Percentiles rank a stretch among this genome's conserved stretches.
Conservation (phyloP, 108 stramenopile genomes). For the Bacterosira constricta region DNA sequence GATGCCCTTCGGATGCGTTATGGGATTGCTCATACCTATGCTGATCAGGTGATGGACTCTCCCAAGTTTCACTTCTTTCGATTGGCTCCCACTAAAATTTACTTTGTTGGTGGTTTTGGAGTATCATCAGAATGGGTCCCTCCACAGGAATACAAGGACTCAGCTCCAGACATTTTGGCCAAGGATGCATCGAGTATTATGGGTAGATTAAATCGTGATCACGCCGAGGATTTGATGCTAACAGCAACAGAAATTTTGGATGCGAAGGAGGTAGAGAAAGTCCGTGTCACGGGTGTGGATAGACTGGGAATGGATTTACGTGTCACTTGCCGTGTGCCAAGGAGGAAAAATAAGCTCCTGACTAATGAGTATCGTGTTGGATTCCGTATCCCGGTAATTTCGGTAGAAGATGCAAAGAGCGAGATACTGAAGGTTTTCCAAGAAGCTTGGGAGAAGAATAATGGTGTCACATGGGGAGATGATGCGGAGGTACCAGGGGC, state of each 20-base stretch:
- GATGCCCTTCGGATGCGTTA: slow-evolving; percentile 90
- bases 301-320: slow-evolving; percentile 96
- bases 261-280: slow-evolving; percentile 63
- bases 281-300: slow-evolving; percentile 91
- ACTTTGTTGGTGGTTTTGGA: slow-evolving; percentile 97
- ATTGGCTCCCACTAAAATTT: slow-evolving; percentile 84
- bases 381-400: slow-evolving; percentile 90
- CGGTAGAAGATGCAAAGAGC: slow-evolving; percentile 96
- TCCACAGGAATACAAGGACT: slow-evolving; percentile 79
- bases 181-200: slow-evolving; percentile 87
- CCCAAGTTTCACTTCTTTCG: slow-evolving; percentile 94
- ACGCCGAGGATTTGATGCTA: slow-evolving; percentile 62
- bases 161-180: slow-evolving; percentile 93
- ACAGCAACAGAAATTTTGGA: slow-evolving; percentile 75
- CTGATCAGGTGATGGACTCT: slow-evolving; percentile 94
- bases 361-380: slow-evolving; percentile 97
- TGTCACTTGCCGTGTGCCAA: slow-evolving; percentile 76
- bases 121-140: slow-evolving; percentile 94
- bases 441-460: slow-evolving; percentile 96
- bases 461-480: slow-evolving; percentile 77
- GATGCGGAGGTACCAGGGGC: slow-evolving; percentile 70
- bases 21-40: slow-evolving; percentile 91
- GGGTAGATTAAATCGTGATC: slow-evolving; percentile 69
- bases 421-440: slow-evolving; percentile 97
- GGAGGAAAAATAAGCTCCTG: slow-evolving; percentile 77